These are phyloP conservation scores for Globisporangium viniferum DNA, from an alignment of 352 stramenopile genomes.

Conservation along the genomic window DNA sequence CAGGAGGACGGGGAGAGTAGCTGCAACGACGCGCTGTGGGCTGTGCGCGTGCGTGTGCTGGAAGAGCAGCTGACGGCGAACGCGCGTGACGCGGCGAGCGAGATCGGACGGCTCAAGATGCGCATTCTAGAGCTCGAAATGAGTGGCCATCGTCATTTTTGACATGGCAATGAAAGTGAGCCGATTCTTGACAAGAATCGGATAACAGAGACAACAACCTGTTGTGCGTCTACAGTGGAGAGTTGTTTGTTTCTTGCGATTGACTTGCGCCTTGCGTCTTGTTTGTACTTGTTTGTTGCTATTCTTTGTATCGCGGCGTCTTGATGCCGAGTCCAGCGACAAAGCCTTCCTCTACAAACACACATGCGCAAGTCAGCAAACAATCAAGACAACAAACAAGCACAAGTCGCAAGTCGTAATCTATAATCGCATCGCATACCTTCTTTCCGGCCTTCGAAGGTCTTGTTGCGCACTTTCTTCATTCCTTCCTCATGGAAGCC, in stretches of 20 bases:
- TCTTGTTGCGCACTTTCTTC: constrained; percentile 53
- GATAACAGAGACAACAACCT: neutral
- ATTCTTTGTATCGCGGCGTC: constrained; percentile 58
- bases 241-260: neutral
- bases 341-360: constrained; percentile 61
- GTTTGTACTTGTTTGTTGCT: constrained; percentile 9
- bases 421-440: constrained; percentile 17
- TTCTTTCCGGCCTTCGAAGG: constrained; percentile 73
- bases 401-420: neutral
- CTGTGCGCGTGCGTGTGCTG: constrained; percentile 58
- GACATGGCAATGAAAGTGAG: neutral
- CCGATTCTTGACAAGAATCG: neutral
- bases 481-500: constrained; percentile 83
- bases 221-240: neutral
- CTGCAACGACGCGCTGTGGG: constrained; percentile 21
- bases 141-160: neutral
- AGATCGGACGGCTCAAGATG: constrained; percentile 60
- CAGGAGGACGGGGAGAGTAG: neutral
- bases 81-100: constrained; percentile 46
- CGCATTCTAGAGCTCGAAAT: constrained; percentile 63
- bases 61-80: constrained; percentile 71
- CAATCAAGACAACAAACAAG: neutral
- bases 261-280: constrained; percentile 2
- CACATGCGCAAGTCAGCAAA: neutral
- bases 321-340: constrained; percentile 81